These are phyloP conservation scores for Spathaspora arborariae DNA, from an alignment of 805 yeast genomes.

Conservation along the genomic window DNA sequence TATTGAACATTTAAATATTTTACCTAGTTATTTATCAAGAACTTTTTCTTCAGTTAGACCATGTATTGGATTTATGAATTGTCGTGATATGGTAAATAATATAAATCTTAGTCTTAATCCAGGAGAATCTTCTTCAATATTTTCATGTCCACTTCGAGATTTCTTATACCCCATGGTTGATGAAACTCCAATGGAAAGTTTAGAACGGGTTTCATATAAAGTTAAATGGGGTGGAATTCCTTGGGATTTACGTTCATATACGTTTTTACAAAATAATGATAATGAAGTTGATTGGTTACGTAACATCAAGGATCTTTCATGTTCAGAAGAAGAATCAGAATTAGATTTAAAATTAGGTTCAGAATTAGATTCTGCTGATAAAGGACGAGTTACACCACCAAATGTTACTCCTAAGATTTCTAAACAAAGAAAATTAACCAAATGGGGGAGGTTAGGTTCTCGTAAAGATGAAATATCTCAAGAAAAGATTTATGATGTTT, in stretches of 20 bases:
- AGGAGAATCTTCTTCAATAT: slow-evolving; percentile 70
- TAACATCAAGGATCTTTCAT: slow-evolving; percentile 51
- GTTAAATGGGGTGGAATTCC: slow-evolving; percentile 71
- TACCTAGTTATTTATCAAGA: slow-evolving; percentile 81
- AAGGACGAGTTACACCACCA: slow-evolving; percentile 6
- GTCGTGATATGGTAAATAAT: slow-evolving; percentile 9
- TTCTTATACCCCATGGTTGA: slow-evolving; percentile 35
- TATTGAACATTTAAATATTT: slow-evolving; percentile 54
- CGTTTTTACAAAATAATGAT: slow-evolving; percentile 52
- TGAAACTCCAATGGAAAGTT: slow-evolving; percentile 21
- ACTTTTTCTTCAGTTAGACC: slow-evolving; percentile 84
- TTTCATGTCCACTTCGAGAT: slow-evolving; percentile 67
- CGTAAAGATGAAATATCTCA: slow-evolving; percentile 35
- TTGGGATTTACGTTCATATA: slow-evolving; percentile 61
- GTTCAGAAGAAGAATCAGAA: slow-evolving; percentile 38
- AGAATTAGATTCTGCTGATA: slow-evolving; percentile 12
- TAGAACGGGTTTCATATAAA: slow-evolving; percentile 28
- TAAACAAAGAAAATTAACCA: slow-evolving; percentile 15
- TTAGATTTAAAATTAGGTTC: slow-evolving; percentile 11
- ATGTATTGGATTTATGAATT: slow-evolving; percentile 56
- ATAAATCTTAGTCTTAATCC: slow-evolving; percentile 53
- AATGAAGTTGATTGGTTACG: slow-evolving; percentile 64
- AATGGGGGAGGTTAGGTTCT: slow-evolving; percentile 40
- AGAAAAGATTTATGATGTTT: slow-evolving; percentile 59
- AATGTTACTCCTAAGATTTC: slow-evolving; percentile 3